Evolutionary conservation across 495 filamentous ascomycete genomes (phyloP).

Genomic region (Aspergillus haitiensis): DNA sequence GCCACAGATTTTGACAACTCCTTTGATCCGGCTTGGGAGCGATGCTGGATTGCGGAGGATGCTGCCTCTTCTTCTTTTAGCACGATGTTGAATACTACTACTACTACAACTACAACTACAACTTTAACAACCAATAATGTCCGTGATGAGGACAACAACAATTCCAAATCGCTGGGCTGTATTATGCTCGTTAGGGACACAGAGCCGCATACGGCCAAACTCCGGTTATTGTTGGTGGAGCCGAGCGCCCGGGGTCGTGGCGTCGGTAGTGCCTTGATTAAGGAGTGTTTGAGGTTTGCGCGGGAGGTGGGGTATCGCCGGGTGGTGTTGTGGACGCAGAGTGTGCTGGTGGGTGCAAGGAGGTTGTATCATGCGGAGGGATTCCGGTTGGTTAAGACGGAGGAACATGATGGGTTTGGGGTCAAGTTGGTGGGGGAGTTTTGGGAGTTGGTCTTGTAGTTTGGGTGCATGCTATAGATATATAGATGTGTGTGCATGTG

Average conservation of each 20-base stretch:
- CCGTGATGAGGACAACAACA: not conserved
- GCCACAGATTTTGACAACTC: constrained; percentile 30
- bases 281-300: constrained; percentile 30
- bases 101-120: no score
- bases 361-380: constrained; percentile 32
- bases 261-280: constrained; percentile 26
- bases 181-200: constrained; percentile 34
- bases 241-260: constrained; percentile 32
- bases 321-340: constrained; percentile 33
- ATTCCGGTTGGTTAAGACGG: constrained; percentile 25
- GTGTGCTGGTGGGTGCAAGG: constrained; percentile 26
- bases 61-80: not conserved
- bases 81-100: no score
- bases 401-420: constrained; percentile 30
- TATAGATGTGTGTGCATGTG: no score
- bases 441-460: constrained; percentile 5
- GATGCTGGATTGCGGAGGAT: constrained; percentile 36
- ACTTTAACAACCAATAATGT: not conserved
- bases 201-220: constrained; percentile 25
- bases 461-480: not conserved
- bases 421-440: constrained; percentile 25
- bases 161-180: constrained; percentile 27
- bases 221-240: constrained; percentile 32
- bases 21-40: constrained; percentile 26
- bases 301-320: constrained; percentile 29